These are phyloP conservation scores for Paecilomyces fulvus DNA, from an alignment of 2,329 filamentous ascomycete species.

Conservation along the genomic window DNA sequence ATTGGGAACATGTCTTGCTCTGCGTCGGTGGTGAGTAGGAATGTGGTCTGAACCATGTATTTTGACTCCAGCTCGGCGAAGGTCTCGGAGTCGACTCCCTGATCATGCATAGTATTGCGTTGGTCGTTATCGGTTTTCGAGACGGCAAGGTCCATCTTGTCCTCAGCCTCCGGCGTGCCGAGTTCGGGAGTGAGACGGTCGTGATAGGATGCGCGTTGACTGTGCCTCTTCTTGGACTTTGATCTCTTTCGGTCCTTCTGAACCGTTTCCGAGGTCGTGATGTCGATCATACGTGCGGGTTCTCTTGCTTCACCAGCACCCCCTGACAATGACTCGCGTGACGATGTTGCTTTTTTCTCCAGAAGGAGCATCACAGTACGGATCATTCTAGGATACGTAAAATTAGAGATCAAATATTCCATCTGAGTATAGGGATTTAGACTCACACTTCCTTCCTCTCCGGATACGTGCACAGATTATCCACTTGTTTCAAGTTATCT, in stretches of 20 bases:
- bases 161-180: background rate
- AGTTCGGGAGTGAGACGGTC: background rate
- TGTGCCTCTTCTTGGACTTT: background rate
- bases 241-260: background rate
- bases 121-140: background rate
- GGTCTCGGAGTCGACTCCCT: background rate
- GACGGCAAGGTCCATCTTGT: background rate
- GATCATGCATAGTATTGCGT: conserved; percentile 1
- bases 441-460: conserved; percentile 13
- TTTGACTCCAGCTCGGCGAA: background rate
- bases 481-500: conserved; percentile 9
- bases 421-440: background rate
- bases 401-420: background rate
- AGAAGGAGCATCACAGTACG: conserved; percentile 10
- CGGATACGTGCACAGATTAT: conserved; percentile 11
- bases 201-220: background rate
- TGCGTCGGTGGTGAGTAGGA: conserved; percentile 10
- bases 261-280: background rate
- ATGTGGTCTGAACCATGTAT: background rate
- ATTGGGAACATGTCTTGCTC: conserved; percentile 10
- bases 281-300: no score
- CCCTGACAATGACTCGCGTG: background rate
- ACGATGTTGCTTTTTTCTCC: conserved; percentile 7
- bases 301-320: background rate
- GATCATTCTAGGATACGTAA: conserved; percentile 6